Evolutionary conservation across 2,329 filamentous ascomycete species (phyloP).

Genomic region (Curvularia sp.): DNA sequence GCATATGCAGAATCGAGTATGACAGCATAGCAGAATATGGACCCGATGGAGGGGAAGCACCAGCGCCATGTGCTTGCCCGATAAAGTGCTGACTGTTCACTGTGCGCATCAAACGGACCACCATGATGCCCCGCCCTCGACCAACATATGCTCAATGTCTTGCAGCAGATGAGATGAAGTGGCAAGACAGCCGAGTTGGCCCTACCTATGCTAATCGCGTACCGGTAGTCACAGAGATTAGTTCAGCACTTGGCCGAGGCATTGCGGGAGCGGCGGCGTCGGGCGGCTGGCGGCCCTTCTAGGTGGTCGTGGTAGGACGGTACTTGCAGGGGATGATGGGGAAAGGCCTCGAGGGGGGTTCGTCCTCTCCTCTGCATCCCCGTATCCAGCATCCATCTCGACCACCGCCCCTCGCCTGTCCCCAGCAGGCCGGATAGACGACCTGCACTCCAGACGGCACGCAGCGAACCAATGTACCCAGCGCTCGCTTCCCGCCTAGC

Average conservation of each 20-base stretch:
- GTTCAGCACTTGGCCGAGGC: constrained; percentile 4
- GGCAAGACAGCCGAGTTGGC: background rate
- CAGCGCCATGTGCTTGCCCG: background rate
- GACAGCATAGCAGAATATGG: background rate
- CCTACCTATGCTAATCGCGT: no score
- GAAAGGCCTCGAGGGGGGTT: background rate
- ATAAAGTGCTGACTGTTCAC: background rate
- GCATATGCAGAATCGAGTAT: background rate
- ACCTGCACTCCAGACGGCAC: background rate
- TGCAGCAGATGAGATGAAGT: background rate
- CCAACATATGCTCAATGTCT: background rate
- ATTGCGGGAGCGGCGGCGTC: constrained; percentile 4
- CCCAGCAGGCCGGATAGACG: background rate
- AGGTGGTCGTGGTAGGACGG: background rate
- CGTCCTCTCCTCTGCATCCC: background rate
- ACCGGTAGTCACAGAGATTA: background rate
- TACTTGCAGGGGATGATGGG: background rate
- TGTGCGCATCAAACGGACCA: background rate
- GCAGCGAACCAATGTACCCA: constrained; percentile 5
- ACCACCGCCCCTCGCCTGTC: background rate
- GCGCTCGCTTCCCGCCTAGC: constrained; percentile 4
- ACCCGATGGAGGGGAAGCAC: background rate
- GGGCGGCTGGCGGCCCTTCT: constrained; percentile 12
- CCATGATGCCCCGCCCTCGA: background rate
- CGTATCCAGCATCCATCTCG: constrained; percentile 1